Base-by-base conservation (phyloP, 345 rosid species). In the Acer negundo region DNA sequence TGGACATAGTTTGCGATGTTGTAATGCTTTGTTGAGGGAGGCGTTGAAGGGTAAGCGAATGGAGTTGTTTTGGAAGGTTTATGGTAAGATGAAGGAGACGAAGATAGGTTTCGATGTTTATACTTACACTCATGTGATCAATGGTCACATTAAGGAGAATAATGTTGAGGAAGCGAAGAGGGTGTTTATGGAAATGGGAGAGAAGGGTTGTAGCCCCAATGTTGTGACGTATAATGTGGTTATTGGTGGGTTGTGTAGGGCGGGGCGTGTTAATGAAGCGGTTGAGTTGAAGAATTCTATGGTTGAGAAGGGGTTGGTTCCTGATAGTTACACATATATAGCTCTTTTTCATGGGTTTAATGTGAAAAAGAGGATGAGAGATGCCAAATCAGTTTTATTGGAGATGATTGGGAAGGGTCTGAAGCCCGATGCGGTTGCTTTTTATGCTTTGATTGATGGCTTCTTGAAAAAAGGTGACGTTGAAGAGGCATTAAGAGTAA, bases 61-160 rank as follows among this genome's bases (percentile, higher is more conserved):
- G 80, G 78, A 75, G 24, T 72, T 82, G 72, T 82, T 82, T 85
- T 82, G 87, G 85, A 72, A 71, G 59, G 82, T 82, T 44, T 80
- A 78, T 63, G 64, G 74, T 24, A 80, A 77, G 56, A 80, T 85
- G 76, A 55, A 78, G 20, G 84, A 82, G 51, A 67, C 31, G 28
- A 73, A 80, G 53, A 15, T 80, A 0, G 72, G 46, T 16, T 79
- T 73, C 49, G 77, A 80, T 73, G 84, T 78, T 5, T 85, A 80
- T 72, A 78, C 82, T 80, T 82, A 76, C 47, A 80, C 84, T 10
- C 69, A 47, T 73, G 74, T 82, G 28, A 85, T 85, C 28, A 81
- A 80, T 78, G 82, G 85, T 1, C 74, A 82, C 63, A 72, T 72
- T 46, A 82, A 64, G 72, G 65, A 1, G 51, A 78, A 74, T 66